Percentiles rank a stretch among this genome's conserved stretches.
Conservation (phyloP, 352 stramenopile genomes). For the Phytophthora colocasiae region DNA sequence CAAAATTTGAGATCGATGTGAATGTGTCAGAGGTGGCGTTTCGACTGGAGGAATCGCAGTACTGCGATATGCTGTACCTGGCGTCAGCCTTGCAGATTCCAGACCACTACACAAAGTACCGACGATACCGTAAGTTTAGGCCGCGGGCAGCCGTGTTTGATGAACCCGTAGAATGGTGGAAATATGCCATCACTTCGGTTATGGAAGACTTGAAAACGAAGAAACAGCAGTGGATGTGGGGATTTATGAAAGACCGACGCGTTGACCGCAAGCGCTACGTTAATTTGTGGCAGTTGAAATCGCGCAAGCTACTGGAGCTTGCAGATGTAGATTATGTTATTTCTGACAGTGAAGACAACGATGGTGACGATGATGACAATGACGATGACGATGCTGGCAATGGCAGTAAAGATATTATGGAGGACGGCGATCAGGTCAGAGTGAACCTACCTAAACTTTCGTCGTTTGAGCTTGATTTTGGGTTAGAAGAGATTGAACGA, state of each 20-base stretch:
- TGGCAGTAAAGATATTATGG: conserved; percentile 22
- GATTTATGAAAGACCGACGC: conserved; percentile 84
- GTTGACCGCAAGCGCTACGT: conserved; percentile 81
- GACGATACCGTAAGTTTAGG: conserved; percentile 78
- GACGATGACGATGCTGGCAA: conserved; percentile 54
- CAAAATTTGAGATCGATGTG: conserved; percentile 86
- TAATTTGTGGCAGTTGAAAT: conserved; percentile 65
- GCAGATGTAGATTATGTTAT: conserved; percentile 43
- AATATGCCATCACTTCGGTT: conserved; percentile 77
- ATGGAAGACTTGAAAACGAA: conserved; percentile 68
- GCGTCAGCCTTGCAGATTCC: conserved; percentile 73
- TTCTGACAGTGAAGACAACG: conserved; percentile 71
- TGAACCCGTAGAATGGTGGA: conserved; percentile 76
- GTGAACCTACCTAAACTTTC: conserved; percentile 22
- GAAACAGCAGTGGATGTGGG: conserved; percentile 79
- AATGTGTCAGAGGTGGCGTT: conserved; percentile 81
- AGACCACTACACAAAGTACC: conserved; percentile 80
- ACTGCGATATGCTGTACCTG: conserved; percentile 88
- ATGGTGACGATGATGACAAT: conserved; percentile 51
- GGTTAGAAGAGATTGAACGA: conserved; percentile 78
- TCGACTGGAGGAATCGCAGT: conserved; percentile 87
- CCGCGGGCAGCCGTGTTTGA: conserved; percentile 62
- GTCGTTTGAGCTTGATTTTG: conserved; percentile 38
- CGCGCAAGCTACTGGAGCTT: conserved; percentile 37
- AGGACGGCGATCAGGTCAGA: conserved; percentile 23